Conservation (phyloP, 768 basidiomycete species). For the Pleurotus ostreatus region DNA sequence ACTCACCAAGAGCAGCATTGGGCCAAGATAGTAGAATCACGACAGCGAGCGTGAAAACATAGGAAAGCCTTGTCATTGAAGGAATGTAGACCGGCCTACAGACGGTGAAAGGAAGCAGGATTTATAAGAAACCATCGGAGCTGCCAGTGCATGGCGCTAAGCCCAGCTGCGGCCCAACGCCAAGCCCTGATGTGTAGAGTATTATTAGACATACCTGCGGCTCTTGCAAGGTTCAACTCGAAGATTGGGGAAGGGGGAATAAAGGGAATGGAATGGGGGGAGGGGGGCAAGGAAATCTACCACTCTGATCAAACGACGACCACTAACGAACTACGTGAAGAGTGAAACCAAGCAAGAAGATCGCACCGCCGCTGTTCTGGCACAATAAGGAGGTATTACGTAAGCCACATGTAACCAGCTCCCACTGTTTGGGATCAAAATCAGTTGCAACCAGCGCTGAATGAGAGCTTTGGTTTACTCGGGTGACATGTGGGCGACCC, state of each 20-base stretch:
- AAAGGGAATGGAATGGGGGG: neutral
- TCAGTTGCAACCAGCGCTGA: too few species aligned
- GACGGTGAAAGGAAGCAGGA: conserved; percentile 5
- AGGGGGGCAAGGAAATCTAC: neutral
- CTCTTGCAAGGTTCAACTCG: neutral
- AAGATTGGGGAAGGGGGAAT: neutral
- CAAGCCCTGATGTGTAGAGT: conserved; percentile 4
- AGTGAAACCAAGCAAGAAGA: too few species aligned
- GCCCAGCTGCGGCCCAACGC: neutral
- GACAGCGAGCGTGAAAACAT: conserved; percentile 43
- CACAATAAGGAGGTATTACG: too few species aligned
- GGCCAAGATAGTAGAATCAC: conserved; percentile 31
- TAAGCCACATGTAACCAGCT: too few species aligned
- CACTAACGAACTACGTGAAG: too few species aligned
- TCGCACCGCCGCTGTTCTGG: too few species aligned
- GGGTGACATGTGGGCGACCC: too few species aligned
- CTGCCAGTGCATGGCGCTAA: conserved; percentile 5
- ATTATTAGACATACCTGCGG: conserved; percentile 9
- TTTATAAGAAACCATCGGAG: conserved; percentile 5
- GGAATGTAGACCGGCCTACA: conserved; percentile 13
- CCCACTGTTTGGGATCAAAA: too few species aligned
- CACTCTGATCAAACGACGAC: too few species aligned
- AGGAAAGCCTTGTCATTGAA: conserved; percentile 30
- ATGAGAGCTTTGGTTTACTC: too few species aligned
- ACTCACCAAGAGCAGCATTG: conserved; percentile 27